Base-by-base conservation (phyloP, 2,329 filamentous ascomycete species). In the Thielaviopsis populi region DNA sequence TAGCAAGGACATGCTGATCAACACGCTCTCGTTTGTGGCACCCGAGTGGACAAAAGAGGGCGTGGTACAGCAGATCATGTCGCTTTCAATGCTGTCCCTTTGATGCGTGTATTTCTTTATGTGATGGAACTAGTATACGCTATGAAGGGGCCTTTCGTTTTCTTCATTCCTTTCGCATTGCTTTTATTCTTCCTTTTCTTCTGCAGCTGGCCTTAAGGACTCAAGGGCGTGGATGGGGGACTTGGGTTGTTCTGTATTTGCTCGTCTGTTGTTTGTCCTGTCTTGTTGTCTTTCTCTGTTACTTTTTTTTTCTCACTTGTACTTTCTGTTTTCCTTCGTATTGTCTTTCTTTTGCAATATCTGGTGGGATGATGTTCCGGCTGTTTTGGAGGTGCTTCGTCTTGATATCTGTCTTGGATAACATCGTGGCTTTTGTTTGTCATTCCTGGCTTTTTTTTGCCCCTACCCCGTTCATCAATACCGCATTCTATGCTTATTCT, bases 61-160 rank as follows among this genome's bases (percentile, higher is more conserved):
- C 2, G 78, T 91, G 69, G 74, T 91, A 66, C 83, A 83, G 69
- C 83, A 89, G 69, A 73, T 91, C 66, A 83, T 88, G 66, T 80
- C 81, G 74, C 89, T 90, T 72, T 88, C 89, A 48, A 91, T 79
- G 61, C 91, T 65, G 60, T 53, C 61, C 33, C 59, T 65, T 10
- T 66, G 64, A 43, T 59, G 7, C 19, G 8, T 56, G 10, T 48
- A 17, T 50, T 59, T 59, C n/a, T 40, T 59, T 59, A n/a, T 59
- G n/a, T n/a, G n/a, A n/a, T 30, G 2, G 54, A 33, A 37, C 30
- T 50, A 22, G 19, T 22, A 13, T 59, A 24, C 15, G 27, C 11
- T 19, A 40, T 33, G 50, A 40, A 42, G 27, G 22, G 60, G 59
- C 22, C 2, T n/a, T 50, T 19, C 27, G 53, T 54, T 54, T 56